Conservation (phyloP, 1,284 basidiomycete genomes). For the Ganoderma sp. region DNA sequence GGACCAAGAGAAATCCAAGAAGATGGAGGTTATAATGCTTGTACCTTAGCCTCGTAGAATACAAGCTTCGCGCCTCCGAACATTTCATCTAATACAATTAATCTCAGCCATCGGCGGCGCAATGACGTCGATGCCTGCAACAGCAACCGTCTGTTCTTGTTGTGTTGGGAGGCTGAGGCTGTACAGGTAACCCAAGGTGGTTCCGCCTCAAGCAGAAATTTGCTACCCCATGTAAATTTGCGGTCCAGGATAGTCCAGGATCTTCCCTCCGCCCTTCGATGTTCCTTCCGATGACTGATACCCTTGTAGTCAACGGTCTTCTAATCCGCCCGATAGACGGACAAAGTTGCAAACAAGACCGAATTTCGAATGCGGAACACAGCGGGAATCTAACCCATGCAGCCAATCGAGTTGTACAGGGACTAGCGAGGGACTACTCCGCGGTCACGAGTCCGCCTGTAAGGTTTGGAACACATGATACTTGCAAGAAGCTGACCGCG, state of each 20-base stretch:
- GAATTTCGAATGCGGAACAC: not conserved
- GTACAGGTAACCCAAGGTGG: not conserved
- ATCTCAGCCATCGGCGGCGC: not conserved
- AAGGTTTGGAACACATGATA: constrained; percentile 73
- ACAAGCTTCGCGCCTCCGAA: constrained; percentile 74
- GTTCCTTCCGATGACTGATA: constrained; percentile 12
- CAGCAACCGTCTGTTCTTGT: not conserved
- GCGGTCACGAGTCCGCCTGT: constrained; percentile 72
- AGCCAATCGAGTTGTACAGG: constrained; percentile 50
- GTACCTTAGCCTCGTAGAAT: constrained; percentile 43
- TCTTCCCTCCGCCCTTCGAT: not conserved
- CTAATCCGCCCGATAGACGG: constrained; percentile 56
- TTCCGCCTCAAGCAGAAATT: not conserved
- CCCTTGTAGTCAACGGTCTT: constrained; percentile 44
- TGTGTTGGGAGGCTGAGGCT: not conserved
- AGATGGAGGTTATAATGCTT: constrained; percentile 76
- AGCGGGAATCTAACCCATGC: constrained; percentile 43
- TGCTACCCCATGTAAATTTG: not conserved
- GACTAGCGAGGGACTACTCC: constrained; percentile 63
- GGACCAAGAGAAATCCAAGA: constrained; percentile 62
- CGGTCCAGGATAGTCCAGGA: not conserved
- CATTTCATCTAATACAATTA: constrained; percentile 41
- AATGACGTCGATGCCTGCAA: not conserved
- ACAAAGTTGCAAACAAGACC: constrained; percentile 48
- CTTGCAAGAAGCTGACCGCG: constrained; percentile 65